These are phyloP conservation scores for Talaromyces adpressus DNA, from an alignment of 495 filamentous ascomycete genomes.

Conservation along the genomic window DNA sequence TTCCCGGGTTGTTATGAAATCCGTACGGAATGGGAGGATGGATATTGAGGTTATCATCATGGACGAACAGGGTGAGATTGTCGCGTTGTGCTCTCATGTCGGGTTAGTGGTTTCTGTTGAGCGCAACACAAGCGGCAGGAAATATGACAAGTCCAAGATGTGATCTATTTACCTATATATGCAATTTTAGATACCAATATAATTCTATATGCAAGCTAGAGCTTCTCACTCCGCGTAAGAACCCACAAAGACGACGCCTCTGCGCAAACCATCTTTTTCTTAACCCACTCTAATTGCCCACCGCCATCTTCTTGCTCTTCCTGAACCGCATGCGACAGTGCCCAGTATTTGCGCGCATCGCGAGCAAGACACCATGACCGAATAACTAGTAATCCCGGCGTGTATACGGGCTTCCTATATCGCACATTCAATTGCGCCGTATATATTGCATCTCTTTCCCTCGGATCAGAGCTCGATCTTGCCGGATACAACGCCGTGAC, in stretches of 20 bases:
- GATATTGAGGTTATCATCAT: slow-evolving; percentile 59
- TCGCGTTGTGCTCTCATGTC: slow-evolving; percentile 59
- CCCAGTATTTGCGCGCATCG: slow-evolving; percentile 33
- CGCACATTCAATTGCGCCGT: slow-evolving; percentile 36
- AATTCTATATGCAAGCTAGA: neutral
- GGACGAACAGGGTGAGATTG: slow-evolving; percentile 48
- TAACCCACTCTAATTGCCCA: slow-evolving; percentile 25
- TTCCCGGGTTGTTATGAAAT: slow-evolving; percentile 47
- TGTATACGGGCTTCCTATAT: slow-evolving; percentile 26
- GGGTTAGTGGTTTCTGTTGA: slow-evolving; percentile 48
- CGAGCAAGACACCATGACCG: slow-evolving; percentile 27
- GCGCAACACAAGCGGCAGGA: slow-evolving; percentile 42
- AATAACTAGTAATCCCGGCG: slow-evolving; percentile 27
- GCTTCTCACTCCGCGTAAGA: neutral
- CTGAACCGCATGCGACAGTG: slow-evolving; percentile 32
- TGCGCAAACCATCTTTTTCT: slow-evolving; percentile 24
- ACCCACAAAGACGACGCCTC: slow-evolving; percentile 39
- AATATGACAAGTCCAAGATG: slow-evolving; percentile 20
- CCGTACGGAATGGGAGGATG: slow-evolving; percentile 54
- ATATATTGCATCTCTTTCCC: slow-evolving; percentile 16
- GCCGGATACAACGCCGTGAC: slow-evolving; percentile 20
- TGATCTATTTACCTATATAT: slow-evolving; percentile 10
- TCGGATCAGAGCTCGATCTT: neutral
- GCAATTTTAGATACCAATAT: neutral
- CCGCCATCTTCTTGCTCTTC: slow-evolving; percentile 24